Base-by-base conservation (phyloP, 352 stramenopile species). In the Pythium dissimile region DNA sequence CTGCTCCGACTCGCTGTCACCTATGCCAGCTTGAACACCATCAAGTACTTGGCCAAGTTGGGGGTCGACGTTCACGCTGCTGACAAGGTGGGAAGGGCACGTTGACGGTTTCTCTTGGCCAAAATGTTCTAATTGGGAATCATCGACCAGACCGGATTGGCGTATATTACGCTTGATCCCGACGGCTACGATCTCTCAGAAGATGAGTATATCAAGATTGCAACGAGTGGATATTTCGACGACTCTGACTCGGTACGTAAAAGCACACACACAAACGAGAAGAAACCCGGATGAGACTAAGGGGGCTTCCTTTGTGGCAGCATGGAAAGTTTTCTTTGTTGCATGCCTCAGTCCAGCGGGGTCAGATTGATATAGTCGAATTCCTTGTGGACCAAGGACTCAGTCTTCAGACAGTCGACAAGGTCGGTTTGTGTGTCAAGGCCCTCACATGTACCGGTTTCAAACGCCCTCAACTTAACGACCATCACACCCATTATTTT, bases 341-440 rank as follows among this genome's bases (percentile, higher is more conserved):
- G 3, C 54, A 62, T 20, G 26, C 37, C 1, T 34, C 54, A 13
- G 54, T 38, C 2, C 35, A 55, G 15, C 54, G 54, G 35, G 54
- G 54, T 26, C 35, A 42, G 1, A 2, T 44, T 5, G 13, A 50
- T 9, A n/a, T 62, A 0, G 26, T 62, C 18, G 0, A 42, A 9
- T 62, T 38, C 16, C 21, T 62, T 1, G 54, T 55, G 5, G 45
- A 51, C 8, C 1, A 55, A 32, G 44, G 44, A 23, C 21, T 62
- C 15, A 21, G 50, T 35, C n/a, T 38, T 2, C 16, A 31, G 8
- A 15, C 44, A 11, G 26, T 62, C 9, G 54, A 62, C 23, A 59
- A 45, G 41, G 52, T 59, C 20, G 13, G 50, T 34, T n/a, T n/a
- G n/a, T n/a, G n/a, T n/a, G n/a, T n/a, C n/a, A n/a, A n/a, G n/a